Percentiles rank a stretch among this genome's conserved stretches.
These are phyloP conservation scores for Amoeboaphelidium occidentale DNA, from an alignment of 371 early-diverging fungal species.

Conservation along the genomic window DNA sequence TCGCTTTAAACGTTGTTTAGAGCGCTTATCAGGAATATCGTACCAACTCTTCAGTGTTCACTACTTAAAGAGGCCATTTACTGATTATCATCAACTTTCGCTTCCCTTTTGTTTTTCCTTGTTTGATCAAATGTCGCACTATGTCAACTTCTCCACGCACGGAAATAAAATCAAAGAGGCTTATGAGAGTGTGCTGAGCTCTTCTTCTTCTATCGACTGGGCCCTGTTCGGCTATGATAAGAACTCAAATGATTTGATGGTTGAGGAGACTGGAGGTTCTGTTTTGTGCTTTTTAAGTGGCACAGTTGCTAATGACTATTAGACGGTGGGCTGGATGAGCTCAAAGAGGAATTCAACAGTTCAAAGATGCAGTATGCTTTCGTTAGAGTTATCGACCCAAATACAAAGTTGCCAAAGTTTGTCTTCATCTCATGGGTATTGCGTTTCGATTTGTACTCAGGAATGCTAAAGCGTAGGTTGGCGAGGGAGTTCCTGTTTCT, in stretches of 20 bases:
- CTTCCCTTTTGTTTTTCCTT: no score
- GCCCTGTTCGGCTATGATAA: conserved; percentile 57
- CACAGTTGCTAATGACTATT: neutral
- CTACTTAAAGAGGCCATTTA: no score
- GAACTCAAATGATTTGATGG: conserved; percentile 52
- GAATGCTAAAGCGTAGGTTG: conserved; percentile 29
- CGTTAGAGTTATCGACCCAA: conserved; percentile 51
- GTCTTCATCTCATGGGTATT: conserved; percentile 75
- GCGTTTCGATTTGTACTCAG: neutral
- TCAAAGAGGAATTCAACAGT: conserved; percentile 67
- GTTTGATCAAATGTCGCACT: conserved; percentile 28
- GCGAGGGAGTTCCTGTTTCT: conserved; percentile 71
- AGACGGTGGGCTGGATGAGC: conserved; percentile 48
- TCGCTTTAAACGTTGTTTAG: no score
- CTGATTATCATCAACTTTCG: no score
- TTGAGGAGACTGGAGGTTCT: conserved; percentile 34
- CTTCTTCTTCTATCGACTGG: conserved; percentile 34
- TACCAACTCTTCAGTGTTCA: no score
- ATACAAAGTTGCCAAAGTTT: conserved; percentile 36
- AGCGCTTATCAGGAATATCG: no score
- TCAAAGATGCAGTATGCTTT: conserved; percentile 75
- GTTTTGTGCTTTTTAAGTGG: neutral
- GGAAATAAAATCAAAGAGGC: conserved; percentile 29
- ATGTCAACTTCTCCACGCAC: conserved; percentile 35
- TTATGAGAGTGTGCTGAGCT: conserved; percentile 37